Evolutionary conservation across 2,329 filamentous ascomycete species (phyloP).

Genomic region (Diplodia intermedia): DNA sequence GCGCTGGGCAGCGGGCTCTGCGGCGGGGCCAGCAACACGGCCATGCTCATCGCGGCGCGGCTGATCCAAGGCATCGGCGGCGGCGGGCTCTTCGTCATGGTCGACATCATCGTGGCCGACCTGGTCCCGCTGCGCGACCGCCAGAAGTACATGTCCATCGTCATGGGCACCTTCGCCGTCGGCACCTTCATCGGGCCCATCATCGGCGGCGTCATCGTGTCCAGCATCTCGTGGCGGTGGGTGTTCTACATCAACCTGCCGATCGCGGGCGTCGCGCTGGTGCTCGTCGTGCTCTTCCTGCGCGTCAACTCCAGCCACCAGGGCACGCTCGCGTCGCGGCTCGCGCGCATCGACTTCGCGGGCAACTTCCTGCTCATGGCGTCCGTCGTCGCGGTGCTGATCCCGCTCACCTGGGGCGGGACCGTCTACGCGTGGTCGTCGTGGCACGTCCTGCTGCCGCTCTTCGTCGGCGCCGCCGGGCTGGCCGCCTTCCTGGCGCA

Average conservation of each 20-base stretch:
- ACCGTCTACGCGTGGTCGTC: too few species aligned
- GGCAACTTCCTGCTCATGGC: too few species aligned
- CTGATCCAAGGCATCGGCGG: slow-evolving; percentile 60
- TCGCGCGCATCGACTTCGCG: too few species aligned
- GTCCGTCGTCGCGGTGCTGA: too few species aligned
- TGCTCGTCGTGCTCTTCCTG: too few species aligned
- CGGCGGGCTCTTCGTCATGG: slow-evolving; percentile 58
- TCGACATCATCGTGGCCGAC: slow-evolving; percentile 35
- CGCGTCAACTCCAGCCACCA: too few species aligned
- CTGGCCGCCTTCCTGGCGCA: too few species aligned
- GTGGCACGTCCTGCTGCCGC: too few species aligned
- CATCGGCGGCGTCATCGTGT: slow-evolving; percentile 41
- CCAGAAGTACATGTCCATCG: slow-evolving; percentile 36
- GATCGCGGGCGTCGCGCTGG: slow-evolving; percentile 34
- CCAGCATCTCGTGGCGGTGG: slow-evolving; percentile 43
- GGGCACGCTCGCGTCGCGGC: too few species aligned
- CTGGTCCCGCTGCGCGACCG: slow-evolving; percentile 37
- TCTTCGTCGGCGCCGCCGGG: too few species aligned
- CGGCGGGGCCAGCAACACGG: slow-evolving; percentile 52
- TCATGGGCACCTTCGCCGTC: slow-evolving; percentile 41
- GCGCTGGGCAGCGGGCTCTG: slow-evolving; percentile 52
- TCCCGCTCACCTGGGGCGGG: too few species aligned
- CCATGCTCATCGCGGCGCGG: slow-evolving; percentile 53
- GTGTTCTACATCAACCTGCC: slow-evolving; percentile 51
- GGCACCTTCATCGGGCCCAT: slow-evolving; percentile 46